Evolutionary conservation across 75 land plant genomes (phyloP).

Genomic region (Sequoiadendron giganteum): DNA sequence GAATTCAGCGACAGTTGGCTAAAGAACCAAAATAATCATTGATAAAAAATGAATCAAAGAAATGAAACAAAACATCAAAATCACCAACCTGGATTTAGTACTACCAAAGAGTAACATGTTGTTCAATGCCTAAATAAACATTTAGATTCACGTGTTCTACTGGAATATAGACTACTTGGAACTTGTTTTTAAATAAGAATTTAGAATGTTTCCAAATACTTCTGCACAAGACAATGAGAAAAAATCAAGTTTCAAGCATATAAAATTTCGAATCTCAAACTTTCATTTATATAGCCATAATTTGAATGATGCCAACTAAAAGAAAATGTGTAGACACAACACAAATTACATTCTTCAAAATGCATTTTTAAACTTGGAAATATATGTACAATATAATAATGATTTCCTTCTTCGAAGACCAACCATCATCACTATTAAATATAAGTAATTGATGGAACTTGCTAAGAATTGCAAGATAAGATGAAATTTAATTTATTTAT

Average conservation of each 20-base stretch:
- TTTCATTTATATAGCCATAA: too few species aligned
- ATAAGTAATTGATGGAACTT: neutral
- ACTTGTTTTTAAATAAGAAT: neutral
- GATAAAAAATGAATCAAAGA: neutral
- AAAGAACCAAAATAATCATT: neutral
- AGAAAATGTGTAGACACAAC: neutral
- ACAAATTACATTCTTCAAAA: neutral
- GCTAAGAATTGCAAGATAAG: neutral
- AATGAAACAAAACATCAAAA: neutral
- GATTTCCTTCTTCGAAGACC: neutral
- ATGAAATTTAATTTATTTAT: neutral
- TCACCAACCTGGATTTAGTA: neutral
- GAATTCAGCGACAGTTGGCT: neutral
- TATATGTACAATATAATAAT: neutral
- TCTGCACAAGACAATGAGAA: neutral
- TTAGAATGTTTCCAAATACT: neutral
- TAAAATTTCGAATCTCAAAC: too few species aligned
- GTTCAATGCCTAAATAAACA: neutral
- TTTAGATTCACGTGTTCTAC: neutral
- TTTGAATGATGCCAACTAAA: neutral
- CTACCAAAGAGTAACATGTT: neutral
- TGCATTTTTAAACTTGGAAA: neutral
- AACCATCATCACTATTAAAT: neutral
- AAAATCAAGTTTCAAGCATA: neutral
- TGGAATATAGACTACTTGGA: neutral